These are phyloP conservation scores for Trichoderma hamatum DNA, from an alignment of 2,329 filamentous ascomycete genomes.

Conservation along the genomic window DNA sequence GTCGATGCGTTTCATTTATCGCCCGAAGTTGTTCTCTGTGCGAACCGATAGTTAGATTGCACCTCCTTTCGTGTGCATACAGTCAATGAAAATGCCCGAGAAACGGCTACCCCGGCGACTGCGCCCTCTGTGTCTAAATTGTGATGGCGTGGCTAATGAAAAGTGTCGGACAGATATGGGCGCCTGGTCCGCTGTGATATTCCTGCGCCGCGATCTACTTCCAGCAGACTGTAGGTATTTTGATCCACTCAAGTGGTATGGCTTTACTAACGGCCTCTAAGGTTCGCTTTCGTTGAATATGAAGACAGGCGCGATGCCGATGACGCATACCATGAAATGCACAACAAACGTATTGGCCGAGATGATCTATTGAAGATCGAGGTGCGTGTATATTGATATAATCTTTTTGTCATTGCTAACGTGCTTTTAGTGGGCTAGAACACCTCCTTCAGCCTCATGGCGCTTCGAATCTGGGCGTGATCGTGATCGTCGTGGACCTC, in stretches of 20 bases:
- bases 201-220: constrained; percentile 89
- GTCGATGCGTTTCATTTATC: constrained; percentile 37
- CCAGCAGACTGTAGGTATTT: constrained; percentile 85
- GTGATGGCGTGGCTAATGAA: constrained; percentile 47
- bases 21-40: constrained; percentile 35
- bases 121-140: constrained; percentile 28
- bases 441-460: constrained; percentile 96
- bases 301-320: constrained; percentile 97
- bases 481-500: constrained; percentile 59
- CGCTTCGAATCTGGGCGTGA: constrained; percentile 92
- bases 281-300: constrained; percentile 99
- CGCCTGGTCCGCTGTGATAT: constrained; percentile 98
- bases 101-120: constrained; percentile 21
- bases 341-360: constrained; percentile 96
- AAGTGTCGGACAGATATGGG: constrained; percentile 71
- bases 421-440: constrained; percentile 87
- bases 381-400: constrained; percentile 52
- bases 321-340: constrained; percentile 99
- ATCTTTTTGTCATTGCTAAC: not conserved
- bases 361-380: constrained; percentile 98
- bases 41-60: constrained; percentile 34
- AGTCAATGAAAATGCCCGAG: constrained; percentile 21
- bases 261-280: constrained; percentile 35
- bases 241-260: not conserved
- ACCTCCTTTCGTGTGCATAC: constrained; percentile 30